Evolutionary conservation across 306 rosid species (phyloP).

Genomic region (Myrica gale): DNA sequence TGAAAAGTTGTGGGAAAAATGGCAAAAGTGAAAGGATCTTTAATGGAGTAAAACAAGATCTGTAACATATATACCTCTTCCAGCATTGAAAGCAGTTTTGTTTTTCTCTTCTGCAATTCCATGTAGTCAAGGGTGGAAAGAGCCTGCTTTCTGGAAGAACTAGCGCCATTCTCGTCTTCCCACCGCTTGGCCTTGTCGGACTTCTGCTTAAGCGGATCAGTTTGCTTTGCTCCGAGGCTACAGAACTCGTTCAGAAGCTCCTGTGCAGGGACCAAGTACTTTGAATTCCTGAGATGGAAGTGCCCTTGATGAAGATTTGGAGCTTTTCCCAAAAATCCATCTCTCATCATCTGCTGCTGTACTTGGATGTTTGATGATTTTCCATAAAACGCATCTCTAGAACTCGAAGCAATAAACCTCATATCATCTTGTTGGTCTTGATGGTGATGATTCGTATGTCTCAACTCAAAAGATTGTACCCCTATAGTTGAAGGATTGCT

Average conservation of each 20-base stretch:
- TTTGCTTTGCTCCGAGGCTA: conserved; percentile 58
- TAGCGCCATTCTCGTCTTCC: conserved; percentile 42
- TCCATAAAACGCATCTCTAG: conserved; percentile 41
- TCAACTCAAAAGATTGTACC: conserved; percentile 70
- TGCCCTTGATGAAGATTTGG: conserved; percentile 35
- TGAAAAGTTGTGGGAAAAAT: conserved; percentile 2
- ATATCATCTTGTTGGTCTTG: conserved; percentile 20
- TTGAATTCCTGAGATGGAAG: conserved; percentile 56
- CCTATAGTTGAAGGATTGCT: conserved; percentile 62
- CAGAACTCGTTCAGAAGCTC: conserved; percentile 83
- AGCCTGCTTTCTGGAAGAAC: conserved; percentile 51
- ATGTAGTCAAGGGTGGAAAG: conserved; percentile 68
- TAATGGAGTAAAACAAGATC: conserved; percentile 27
- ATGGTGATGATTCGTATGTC: conserved; percentile 39
- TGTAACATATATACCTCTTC: conserved; percentile 66
- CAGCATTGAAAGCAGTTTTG: conserved; percentile 81
- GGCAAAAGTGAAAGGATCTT: conserved; percentile 6
- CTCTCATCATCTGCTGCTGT: conserved; percentile 36
- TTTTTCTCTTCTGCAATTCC: conserved; percentile 87
- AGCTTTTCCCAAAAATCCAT: conserved; percentile 33
- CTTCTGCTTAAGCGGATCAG: conserved; percentile 39
- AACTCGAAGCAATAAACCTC: conserved; percentile 27
- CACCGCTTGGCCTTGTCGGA: conserved; percentile 46
- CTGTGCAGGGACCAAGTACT: conserved; percentile 65
- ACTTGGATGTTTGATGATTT: conserved; percentile 21